These are phyloP conservation scores for Podospora conica DNA, from an alignment of 495 filamentous ascomycete species.

Conservation along the genomic window DNA sequence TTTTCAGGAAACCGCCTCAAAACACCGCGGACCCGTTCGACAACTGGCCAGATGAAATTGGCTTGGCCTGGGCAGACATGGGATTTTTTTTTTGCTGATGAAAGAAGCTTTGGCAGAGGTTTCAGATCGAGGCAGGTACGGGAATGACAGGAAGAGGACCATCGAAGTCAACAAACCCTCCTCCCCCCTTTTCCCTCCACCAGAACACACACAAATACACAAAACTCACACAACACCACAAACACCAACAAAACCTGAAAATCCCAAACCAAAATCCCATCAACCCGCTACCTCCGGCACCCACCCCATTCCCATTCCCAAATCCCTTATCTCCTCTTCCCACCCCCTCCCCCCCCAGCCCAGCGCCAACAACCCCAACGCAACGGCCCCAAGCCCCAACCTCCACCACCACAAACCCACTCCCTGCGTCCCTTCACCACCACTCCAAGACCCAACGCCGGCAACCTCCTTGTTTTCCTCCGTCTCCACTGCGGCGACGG, in stretches of 20 bases:
- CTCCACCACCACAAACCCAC: too few relatives aligned
- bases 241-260: neutral
- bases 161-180: neutral
- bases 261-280: neutral
- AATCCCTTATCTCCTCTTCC: too few relatives aligned
- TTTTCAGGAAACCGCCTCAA: neutral
- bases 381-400: too few relatives aligned
- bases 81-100: neutral
- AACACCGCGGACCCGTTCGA: neutral
- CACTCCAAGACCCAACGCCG: neutral
- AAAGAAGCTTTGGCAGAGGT: neutral
- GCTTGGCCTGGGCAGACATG: neutral
- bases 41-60: neutral
- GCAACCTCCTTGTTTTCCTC: neutral
- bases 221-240: too few relatives aligned
- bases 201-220: neutral
- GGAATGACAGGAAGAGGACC: too few relatives aligned
- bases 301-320: too few relatives aligned
- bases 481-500: neutral
- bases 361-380: too few relatives aligned
- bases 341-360: neutral
- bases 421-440: too few relatives aligned
- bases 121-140: neutral
- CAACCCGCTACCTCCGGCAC: neutral
- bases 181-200: neutral